Evolutionary conservation across 1,139 yeast genomes (phyloP).

Genomic region (Wickerhamiella pararugosa): DNA sequence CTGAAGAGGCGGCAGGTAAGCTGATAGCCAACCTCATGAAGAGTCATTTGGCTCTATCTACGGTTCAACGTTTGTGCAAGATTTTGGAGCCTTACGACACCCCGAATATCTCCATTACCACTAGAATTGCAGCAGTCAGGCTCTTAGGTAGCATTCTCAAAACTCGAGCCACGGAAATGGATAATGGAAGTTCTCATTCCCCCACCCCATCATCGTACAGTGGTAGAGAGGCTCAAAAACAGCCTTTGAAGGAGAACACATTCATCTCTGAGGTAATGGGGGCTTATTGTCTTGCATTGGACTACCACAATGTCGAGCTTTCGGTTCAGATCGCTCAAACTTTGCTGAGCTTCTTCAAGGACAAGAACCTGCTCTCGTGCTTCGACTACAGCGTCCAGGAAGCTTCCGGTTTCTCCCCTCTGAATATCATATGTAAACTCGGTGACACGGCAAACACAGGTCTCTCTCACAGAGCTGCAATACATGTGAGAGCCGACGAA

Average conservation of each 20-base stretch:
- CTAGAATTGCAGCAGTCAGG: slow-evolving; percentile 36
- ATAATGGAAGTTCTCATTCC: neutral
- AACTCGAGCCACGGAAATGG: neutral
- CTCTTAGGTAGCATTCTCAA: slow-evolving; percentile 16
- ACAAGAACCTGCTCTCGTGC: slow-evolving; percentile 13
- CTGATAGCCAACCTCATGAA: slow-evolving; percentile 26
- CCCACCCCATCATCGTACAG: slow-evolving; percentile 2
- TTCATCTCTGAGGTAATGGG: slow-evolving; percentile 18
- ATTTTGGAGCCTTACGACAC: slow-evolving; percentile 24
- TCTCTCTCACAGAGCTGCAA: no score
- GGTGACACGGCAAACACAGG: neutral
- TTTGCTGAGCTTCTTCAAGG: slow-evolving; percentile 17
- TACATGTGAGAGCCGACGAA: neutral
- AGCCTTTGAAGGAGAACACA: slow-evolving; percentile 9
- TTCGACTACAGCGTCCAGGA: slow-evolving; percentile 35
- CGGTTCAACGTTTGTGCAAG: slow-evolving; percentile 27
- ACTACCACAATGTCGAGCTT: slow-evolving; percentile 18
- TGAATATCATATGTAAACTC: slow-evolving; percentile 21
- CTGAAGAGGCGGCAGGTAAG: slow-evolving; percentile 30
- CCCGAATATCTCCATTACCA: slow-evolving; percentile 24
- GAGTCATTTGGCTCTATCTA: slow-evolving; percentile 26
- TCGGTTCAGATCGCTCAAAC: slow-evolving; percentile 20
- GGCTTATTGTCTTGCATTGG: slow-evolving; percentile 18
- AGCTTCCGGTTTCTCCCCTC: slow-evolving; percentile 31
- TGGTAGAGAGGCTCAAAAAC: no score